phyloP scores from a whole-genome alignment of 2,329 filamentous ascomycete species.

The Aspergillus sp. region DNA sequence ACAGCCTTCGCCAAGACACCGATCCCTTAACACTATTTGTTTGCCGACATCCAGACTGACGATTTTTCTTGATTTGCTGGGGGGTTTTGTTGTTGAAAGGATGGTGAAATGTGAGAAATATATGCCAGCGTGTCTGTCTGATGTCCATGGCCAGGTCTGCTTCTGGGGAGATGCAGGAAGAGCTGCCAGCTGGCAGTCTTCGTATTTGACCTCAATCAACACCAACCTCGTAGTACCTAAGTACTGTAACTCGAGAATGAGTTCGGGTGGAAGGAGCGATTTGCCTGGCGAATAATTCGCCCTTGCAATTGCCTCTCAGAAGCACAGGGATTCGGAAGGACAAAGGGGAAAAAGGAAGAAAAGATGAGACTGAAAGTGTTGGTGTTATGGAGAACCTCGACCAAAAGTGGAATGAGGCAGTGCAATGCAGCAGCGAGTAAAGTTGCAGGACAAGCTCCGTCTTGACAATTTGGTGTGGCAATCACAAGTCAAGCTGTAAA shows the following conservation, averaged over 20 bases:
- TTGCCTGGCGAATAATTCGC: not conserved
- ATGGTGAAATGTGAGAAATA: not conserved
- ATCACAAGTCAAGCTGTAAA: not conserved
- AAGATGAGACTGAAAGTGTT: not conserved
- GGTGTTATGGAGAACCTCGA: conserved; percentile 2
- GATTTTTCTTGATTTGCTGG: not conserved
- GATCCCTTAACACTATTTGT: conserved; percentile 2
- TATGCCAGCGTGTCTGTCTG: not conserved
- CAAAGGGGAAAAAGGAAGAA: not conserved
- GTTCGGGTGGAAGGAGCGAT: not conserved
- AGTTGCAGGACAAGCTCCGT: conserved; percentile 20
- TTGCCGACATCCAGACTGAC: not conserved
- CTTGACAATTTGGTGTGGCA: conserved; percentile 1
- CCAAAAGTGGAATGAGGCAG: conserved; percentile 34
- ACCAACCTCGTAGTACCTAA: not conserved
- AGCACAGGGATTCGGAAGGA: not conserved
- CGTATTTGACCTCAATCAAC: not conserved
- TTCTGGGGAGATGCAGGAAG: not conserved
- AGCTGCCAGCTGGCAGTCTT: not conserved
- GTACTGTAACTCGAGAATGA: too few species aligned
- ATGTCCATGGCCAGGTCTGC: not conserved
- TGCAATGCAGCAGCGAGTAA: conserved; percentile 33
- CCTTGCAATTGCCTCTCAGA: not conserved
- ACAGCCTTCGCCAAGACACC: conserved; percentile 13
- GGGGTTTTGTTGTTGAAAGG: not conserved